A percentile compares a stretch with the other conserved stretches of the same genome.
phyloP scores from a whole-genome alignment of 495 filamentous ascomycete genomes.

The Penicillium nucicola region DNA sequence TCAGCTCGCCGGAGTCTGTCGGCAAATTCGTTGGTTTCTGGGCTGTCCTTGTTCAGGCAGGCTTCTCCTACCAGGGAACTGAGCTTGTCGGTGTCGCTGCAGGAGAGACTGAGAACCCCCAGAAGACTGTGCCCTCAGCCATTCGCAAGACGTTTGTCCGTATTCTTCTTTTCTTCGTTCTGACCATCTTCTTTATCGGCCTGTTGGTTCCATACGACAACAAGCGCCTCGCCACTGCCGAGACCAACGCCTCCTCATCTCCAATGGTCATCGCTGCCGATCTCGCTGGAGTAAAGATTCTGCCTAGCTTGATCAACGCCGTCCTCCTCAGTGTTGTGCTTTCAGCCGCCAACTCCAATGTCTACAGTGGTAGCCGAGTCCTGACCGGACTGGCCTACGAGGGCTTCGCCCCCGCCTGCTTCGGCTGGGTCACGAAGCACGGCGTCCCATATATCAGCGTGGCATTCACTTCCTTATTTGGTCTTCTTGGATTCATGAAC shows the following conservation, averaged over 20 bases:
- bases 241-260: constrained; percentile 57
- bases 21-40: constrained; percentile 42
- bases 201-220: constrained; percentile 56
- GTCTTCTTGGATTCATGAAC: constrained; percentile 50
- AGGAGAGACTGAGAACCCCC: constrained; percentile 63
- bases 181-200: constrained; percentile 65
- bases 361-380: constrained; percentile 68
- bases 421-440: constrained; percentile 40
- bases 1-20: constrained; percentile 54
- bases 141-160: constrained; percentile 68
- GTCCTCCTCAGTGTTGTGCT: constrained; percentile 66
- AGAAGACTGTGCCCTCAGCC: constrained; percentile 58
- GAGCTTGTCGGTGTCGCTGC: constrained; percentile 66
- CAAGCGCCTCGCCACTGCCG: constrained; percentile 20
- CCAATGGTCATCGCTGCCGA: constrained; percentile 62
- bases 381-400: constrained; percentile 59
- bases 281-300: constrained; percentile 58
- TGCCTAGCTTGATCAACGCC: constrained; percentile 75
- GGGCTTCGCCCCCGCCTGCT: constrained; percentile 55
- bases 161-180: constrained; percentile 66
- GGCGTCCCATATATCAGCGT: constrained; percentile 52
- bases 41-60: constrained; percentile 46
- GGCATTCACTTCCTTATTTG: constrained; percentile 41
- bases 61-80: constrained; percentile 65
- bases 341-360: constrained; percentile 71